Base-by-base conservation (phyloP, 1,284 basidiomycete species). In the Megacollybia platyphylla region DNA sequence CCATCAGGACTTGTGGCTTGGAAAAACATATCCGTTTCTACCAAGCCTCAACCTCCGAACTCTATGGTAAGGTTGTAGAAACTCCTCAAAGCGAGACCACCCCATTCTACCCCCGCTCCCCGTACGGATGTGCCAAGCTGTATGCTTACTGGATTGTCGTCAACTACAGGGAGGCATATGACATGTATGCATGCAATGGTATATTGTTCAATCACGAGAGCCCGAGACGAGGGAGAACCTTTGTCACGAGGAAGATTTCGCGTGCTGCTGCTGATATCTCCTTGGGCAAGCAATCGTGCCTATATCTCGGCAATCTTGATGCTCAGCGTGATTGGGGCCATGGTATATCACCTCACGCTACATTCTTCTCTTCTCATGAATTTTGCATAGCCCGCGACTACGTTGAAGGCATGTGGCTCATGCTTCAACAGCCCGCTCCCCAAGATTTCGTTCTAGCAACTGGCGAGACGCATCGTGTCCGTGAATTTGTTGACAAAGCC, bases 161-260 rank as follows among this genome's bases (percentile, higher is more conserved):
- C 57, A 92, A 92, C 64, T 92, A 91, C 62, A 76, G 90, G 46
- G 89, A 94, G 63, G 81, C 88, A 30, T 94, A 94, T 57, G 83
- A 79, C 49, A 89, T 94, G 83, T 91, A 79, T 63, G 85, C 89
- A 4, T 89, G 85, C 61, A 91, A 88, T 59, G 88, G 88, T 18
- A 90, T 91, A 51, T 61, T 92, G 50, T 91, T 93, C 76, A 93
- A 94, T 60, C 90, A 94, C 64, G 90, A 94, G 65, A 91, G 87
- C 52, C 90, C 91, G 8, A 74, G 90, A 43, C 71, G 90, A 52
- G 90, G 90, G 15, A 67, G 90, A 56, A 94, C 90, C 5, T 94
- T 94, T 63, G 90, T 94, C 49, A 93, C 91, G 31, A 73, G 91
- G 55, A 94, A 94, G 68, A 93, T 94, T 54, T 71, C 85, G 35